These are phyloP conservation scores for Chaetomium strumarium DNA, from an alignment of 2,329 filamentous ascomycete genomes.

Conservation along the genomic window DNA sequence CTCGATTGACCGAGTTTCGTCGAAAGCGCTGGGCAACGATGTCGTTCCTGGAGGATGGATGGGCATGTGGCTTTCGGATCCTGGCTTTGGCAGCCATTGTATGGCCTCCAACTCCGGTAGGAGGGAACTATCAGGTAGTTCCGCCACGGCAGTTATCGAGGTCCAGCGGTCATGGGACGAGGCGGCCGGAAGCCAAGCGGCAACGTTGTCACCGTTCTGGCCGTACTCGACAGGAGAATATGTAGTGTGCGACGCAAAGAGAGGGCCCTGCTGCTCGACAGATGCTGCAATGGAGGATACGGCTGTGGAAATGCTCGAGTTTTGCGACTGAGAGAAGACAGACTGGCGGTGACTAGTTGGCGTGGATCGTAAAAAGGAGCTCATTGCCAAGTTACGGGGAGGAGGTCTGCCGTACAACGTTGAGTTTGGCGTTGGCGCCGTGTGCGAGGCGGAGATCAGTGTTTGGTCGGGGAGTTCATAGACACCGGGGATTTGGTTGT, in stretches of 20 bases:
- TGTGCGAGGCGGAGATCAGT: no score
- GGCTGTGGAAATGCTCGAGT: neutral
- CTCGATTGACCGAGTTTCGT: neutral
- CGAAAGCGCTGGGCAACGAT: neutral
- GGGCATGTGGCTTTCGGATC: neutral
- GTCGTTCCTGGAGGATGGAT: neutral
- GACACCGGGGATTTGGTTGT: neutral
- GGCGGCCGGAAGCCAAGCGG: neutral
- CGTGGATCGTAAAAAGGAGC: neutral
- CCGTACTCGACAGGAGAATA: constrained; percentile 2
- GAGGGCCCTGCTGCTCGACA: neutral
- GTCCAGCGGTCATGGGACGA: neutral
- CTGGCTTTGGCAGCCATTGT: neutral
- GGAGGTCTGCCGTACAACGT: neutral
- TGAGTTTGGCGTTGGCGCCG: neutral
- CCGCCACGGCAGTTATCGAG: neutral
- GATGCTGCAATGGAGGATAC: neutral
- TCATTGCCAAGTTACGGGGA: neutral
- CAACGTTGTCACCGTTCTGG: neutral
- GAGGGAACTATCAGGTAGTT: neutral
- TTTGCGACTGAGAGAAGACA: neutral
- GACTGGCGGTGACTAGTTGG: neutral
- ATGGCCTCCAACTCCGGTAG: neutral
- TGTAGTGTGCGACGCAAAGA: neutral
- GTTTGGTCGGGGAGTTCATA: neutral